These are phyloP conservation scores for Barbatosphaeria neglecta DNA, from an alignment of 495 filamentous ascomycete genomes.

Conservation along the genomic window DNA sequence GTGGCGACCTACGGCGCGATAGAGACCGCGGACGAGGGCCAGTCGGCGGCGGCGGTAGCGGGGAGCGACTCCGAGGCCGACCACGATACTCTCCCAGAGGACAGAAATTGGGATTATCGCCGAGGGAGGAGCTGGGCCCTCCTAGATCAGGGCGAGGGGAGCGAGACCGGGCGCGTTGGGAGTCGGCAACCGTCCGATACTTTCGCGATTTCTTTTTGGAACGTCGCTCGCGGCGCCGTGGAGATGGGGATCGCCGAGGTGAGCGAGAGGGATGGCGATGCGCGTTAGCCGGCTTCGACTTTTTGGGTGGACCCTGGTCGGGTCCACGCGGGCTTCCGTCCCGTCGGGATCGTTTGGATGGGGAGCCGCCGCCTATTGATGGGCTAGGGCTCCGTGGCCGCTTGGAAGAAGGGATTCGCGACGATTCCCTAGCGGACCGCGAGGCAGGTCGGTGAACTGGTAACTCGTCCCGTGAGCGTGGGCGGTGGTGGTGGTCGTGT, in stretches of 20 bases:
- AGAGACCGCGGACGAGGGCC: slow-evolving; percentile 21
- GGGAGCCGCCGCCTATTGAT: slow-evolving; percentile 13
- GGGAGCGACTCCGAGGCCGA: slow-evolving; percentile 15
- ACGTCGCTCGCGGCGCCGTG: slow-evolving; percentile 12
- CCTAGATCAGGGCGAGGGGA: slow-evolving; percentile 15
- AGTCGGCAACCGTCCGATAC: background rate
- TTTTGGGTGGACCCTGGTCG: slow-evolving; percentile 14
- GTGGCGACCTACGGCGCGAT: slow-evolving; percentile 18
- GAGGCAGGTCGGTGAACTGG: slow-evolving; percentile 16
- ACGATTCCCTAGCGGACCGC: slow-evolving; percentile 15
- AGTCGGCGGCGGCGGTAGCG: no score
- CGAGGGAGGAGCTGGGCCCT: background rate
- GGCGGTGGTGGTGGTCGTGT: slow-evolving; percentile 4
- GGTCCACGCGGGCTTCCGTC: slow-evolving; percentile 15
- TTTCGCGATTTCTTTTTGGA: slow-evolving; percentile 8
- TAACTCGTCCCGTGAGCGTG: slow-evolving; percentile 17
- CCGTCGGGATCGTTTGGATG: slow-evolving; percentile 24
- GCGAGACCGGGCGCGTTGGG: slow-evolving; percentile 13
- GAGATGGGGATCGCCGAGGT: slow-evolving; percentile 19
- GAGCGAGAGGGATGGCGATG: slow-evolving; percentile 12
- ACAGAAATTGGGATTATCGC: slow-evolving; percentile 7
- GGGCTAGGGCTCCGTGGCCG: slow-evolving; percentile 26
- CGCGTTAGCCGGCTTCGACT: slow-evolving; percentile 9
- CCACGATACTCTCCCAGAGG: slow-evolving; percentile 7
- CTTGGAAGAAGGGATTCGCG: slow-evolving; percentile 24